Conservation (phyloP, 345 rosid genomes). For the Barbarea vulgaris region DNA sequence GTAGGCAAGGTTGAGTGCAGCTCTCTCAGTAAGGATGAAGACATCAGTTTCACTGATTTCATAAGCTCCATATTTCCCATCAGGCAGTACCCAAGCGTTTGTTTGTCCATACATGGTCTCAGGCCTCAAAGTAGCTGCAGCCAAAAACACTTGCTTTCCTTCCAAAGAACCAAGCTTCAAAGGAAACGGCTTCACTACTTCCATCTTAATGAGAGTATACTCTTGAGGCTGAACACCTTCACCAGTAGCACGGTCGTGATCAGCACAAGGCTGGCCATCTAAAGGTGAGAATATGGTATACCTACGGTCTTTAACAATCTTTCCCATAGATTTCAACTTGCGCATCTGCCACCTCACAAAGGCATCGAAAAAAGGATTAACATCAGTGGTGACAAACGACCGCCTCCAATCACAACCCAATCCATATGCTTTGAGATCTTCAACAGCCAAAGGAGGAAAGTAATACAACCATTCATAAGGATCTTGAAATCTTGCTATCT, state of each 20-base stretch:
- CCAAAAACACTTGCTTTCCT: slow-evolving; percentile 77
- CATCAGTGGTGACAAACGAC: slow-evolving; percentile 81
- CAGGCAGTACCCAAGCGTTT: slow-evolving; percentile 94
- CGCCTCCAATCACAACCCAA: slow-evolving; percentile 94
- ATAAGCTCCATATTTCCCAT: slow-evolving; percentile 91
- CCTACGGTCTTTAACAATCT: slow-evolving; percentile 78
- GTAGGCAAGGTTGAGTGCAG: slow-evolving; percentile 87
- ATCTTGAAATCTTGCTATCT: slow-evolving; percentile 70
- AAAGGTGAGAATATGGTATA: slow-evolving; percentile 85
- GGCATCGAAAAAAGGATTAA: slow-evolving; percentile 71
- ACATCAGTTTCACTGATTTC: slow-evolving; percentile 83
- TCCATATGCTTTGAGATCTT: slow-evolving; percentile 83
- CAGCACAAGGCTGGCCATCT: slow-evolving; percentile 95
- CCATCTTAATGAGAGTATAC: slow-evolving; percentile 88
- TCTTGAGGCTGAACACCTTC: slow-evolving; percentile 97
- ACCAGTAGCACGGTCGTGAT: slow-evolving; percentile 91
- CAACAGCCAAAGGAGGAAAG: slow-evolving; percentile 77
- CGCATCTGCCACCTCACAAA: slow-evolving; percentile 94
- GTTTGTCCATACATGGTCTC: slow-evolving; percentile 98
- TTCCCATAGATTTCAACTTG: slow-evolving; percentile 82
- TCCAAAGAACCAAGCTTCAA: slow-evolving; percentile 60
- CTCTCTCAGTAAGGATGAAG: slow-evolving; percentile 67
- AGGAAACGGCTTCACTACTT: slow-evolving; percentile 70
- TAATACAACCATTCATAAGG: slow-evolving; percentile 76
- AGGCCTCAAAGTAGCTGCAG: slow-evolving; percentile 90